These are phyloP conservation scores for Thielaviopsis cerberus DNA, from an alignment of 2,329 filamentous ascomycete genomes.

Conservation along the genomic window DNA sequence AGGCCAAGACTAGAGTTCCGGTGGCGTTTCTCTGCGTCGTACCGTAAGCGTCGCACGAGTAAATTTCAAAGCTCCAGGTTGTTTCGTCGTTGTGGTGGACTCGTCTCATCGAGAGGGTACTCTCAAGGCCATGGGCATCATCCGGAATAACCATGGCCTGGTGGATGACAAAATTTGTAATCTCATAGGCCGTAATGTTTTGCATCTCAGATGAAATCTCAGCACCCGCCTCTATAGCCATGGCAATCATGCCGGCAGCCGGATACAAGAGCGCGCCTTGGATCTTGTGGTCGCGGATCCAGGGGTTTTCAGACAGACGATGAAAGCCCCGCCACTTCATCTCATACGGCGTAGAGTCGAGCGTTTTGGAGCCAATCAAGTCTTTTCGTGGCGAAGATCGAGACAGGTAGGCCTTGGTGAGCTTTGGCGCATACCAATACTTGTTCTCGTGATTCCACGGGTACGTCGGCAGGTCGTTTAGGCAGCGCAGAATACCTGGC, in stretches of 20 bases:
- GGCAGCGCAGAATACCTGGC: slow-evolving; percentile 14
- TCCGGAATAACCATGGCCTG: slow-evolving; percentile 33
- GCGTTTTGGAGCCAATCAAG: slow-evolving; percentile 28
- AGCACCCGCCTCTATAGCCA: slow-evolving; percentile 29
- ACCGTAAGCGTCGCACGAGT: slow-evolving; percentile 24
- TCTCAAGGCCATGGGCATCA: slow-evolving; percentile 29
- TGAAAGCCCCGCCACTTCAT: slow-evolving; percentile 32
- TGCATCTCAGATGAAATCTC: slow-evolving; percentile 19
- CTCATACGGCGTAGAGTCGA: slow-evolving; percentile 26
- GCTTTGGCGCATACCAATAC: slow-evolving; percentile 35
- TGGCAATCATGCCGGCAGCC: slow-evolving; percentile 29
- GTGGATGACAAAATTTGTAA: slow-evolving; percentile 27
- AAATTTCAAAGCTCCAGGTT: slow-evolving; percentile 25
- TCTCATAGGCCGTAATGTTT: slow-evolving; percentile 20
- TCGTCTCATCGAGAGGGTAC: slow-evolving; percentile 26
- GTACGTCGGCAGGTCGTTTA: slow-evolving; percentile 31
- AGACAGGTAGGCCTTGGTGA: slow-evolving; percentile 26
- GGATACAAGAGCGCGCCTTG: slow-evolving; percentile 33
- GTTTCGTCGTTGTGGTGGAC: slow-evolving; percentile 9
- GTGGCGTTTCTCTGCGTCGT: slow-evolving; percentile 21
- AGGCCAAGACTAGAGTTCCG: slow-evolving; percentile 13
- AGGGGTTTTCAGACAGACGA: slow-evolving; percentile 30
- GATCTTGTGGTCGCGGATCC: slow-evolving; percentile 33
- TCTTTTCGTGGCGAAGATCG: slow-evolving; percentile 29
- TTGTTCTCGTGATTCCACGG: slow-evolving; percentile 34